These are phyloP conservation scores for Talaromyces nanjingensis DNA, from an alignment of 495 filamentous ascomycete species.

Conservation along the genomic window DNA sequence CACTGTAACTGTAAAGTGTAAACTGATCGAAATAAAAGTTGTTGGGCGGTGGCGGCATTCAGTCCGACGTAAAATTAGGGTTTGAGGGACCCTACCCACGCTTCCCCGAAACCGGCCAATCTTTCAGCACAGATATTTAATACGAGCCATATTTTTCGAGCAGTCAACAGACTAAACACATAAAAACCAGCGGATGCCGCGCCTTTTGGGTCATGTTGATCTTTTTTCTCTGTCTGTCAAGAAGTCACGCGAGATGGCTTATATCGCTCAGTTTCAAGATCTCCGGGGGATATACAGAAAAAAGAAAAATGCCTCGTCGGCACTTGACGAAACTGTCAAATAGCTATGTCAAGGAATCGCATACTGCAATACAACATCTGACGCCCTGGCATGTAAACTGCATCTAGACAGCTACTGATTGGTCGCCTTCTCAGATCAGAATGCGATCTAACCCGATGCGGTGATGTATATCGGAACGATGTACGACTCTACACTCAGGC, in stretches of 20 bases:
- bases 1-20: neutral
- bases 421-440: neutral
- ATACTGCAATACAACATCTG: neutral
- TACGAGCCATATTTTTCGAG: neutral
- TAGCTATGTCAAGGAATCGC: neutral
- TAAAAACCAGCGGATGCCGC: slow-evolving; percentile 5
- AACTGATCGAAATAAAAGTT: no score
- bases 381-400: neutral
- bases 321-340: neutral
- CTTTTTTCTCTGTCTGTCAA: neutral
- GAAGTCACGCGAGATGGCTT: neutral
- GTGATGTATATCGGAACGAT: neutral
- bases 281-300: neutral
- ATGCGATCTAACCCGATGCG: neutral
- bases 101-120: slow-evolving; percentile 5
- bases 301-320: neutral
- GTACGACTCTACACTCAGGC: neutral
- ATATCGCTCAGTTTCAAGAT: neutral
- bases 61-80: neutral
- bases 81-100: neutral
- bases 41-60: neutral
- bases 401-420: neutral
- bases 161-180: neutral
- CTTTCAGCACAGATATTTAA: neutral
- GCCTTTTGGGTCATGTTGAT: neutral